Percentiles rank a stretch among this genome's conserved stretches.
Conservation (phyloP, 225 moss, liverwort and hornwort species). For the Pleurozium schreberi region DNA sequence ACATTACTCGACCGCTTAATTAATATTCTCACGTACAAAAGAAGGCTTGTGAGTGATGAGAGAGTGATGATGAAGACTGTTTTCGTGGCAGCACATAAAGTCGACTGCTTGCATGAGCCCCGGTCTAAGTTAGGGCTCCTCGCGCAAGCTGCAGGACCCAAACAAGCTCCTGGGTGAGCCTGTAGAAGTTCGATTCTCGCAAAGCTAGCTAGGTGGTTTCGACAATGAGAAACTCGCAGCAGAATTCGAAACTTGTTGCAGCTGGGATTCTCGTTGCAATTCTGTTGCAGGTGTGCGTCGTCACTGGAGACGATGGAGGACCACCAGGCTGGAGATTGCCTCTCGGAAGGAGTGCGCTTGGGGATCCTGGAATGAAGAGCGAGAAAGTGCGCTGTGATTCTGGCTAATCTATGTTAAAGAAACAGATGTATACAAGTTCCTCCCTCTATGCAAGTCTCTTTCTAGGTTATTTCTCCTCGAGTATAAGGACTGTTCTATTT, state of each 20-base stretch:
- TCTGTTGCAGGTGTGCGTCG: neutral
- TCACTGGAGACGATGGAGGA: neutral
- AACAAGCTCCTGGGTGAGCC: neutral
- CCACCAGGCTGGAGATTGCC: neutral
- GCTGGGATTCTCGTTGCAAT: neutral
- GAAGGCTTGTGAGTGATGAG: neutral
- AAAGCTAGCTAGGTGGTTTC: neutral
- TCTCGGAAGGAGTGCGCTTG: slow-evolving; percentile 39
- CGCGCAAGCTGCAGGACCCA: neutral
- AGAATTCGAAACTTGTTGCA: neutral
- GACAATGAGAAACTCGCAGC: neutral
- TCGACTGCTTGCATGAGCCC: neutral
- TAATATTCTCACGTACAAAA: neutral
- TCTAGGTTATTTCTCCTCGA: neutral
- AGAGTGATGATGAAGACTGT: neutral
- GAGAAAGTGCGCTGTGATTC: slow-evolving; percentile 38
- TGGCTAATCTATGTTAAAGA: neutral
- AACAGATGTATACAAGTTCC: neutral
- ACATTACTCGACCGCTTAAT: neutral
- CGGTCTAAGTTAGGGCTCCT: neutral
- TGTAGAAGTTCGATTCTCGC: neutral
- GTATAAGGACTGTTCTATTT: neutral
- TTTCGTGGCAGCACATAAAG: neutral
- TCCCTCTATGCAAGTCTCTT: neutral
- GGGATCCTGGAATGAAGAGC: slow-evolving; percentile 78